Percentiles rank a stretch among this genome's conserved stretches.
phyloP scores from a whole-genome alignment of 2,329 filamentous ascomycete genomes.

The Hypoxylon sp. region DNA sequence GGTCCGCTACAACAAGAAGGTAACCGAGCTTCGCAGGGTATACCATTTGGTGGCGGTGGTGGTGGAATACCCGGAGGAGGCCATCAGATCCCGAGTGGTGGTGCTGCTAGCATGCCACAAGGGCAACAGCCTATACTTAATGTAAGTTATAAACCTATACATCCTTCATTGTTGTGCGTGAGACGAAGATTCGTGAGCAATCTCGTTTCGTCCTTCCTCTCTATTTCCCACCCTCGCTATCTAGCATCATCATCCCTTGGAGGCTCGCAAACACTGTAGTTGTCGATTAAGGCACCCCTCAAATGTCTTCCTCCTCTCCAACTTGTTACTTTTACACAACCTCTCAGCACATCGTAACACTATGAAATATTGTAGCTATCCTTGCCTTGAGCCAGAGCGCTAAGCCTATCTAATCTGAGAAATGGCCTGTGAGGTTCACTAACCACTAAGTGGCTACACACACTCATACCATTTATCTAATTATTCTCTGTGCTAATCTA shows the following conservation, averaged over 20 bases:
- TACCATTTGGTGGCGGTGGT: constrained; percentile 69
- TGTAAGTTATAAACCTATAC: constrained; percentile 60
- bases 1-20: constrained; percentile 75
- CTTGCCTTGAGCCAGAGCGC: not conserved
- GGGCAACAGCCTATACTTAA: constrained; percentile 89
- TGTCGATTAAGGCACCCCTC: not conserved
- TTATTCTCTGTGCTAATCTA: constrained; percentile 48
- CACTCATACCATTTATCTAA: constrained; percentile 8
- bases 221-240: constrained; percentile 2
- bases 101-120: constrained; percentile 75
- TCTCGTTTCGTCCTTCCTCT: constrained; percentile 13
- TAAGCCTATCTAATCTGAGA: not conserved
- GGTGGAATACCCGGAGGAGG: constrained; percentile 62
- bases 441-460: constrained; percentile 2
- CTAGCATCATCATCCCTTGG: not conserved
- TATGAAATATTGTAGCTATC: not conserved
- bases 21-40: constrained; percentile 73
- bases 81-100: constrained; percentile 57
- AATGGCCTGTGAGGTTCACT: not conserved
- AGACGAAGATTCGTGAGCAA: not conserved
- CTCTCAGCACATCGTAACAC: not conserved
- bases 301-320: not conserved
- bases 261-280: not conserved
- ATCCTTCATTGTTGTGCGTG: constrained; percentile 17
- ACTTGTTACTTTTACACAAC: not conserved